Evolutionary conservation across 176 grass and related monocot genomes (phyloP).

Genomic region (Avena eriantha): DNA sequence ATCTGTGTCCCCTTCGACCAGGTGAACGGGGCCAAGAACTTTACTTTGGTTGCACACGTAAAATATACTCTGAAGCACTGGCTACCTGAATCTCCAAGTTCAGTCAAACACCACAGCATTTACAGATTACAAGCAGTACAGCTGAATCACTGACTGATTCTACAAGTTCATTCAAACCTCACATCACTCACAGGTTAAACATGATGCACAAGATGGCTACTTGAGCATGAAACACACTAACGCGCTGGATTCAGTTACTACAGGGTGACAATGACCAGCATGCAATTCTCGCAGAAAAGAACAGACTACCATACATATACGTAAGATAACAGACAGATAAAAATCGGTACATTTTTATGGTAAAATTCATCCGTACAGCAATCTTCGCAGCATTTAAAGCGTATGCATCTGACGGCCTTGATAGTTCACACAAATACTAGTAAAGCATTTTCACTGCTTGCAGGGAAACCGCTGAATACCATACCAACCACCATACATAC

Average conservation of each 20-base stretch:
- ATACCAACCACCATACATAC: neutral
- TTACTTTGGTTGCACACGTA: neutral
- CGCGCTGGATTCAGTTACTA: neutral
- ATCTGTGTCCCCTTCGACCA: neutral
- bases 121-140: no score
- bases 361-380: no score
- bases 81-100: neutral
- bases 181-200: neutral
- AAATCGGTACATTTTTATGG: neutral
- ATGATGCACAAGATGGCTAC: neutral
- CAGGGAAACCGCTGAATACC: neutral
- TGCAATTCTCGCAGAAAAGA: neutral
- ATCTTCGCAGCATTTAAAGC: no score
- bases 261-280: neutral
- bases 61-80: neutral
- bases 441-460: neutral
- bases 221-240: neutral
- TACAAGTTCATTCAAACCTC: neutral
- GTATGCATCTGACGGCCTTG: no score
- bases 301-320: neutral
- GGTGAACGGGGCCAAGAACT: neutral
- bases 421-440: no score
- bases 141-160: no score
- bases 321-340: neutral
- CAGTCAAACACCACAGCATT: neutral